Conservation (phyloP, 2,329 filamentous ascomycete species). For the Diaporthe vexans region DNA sequence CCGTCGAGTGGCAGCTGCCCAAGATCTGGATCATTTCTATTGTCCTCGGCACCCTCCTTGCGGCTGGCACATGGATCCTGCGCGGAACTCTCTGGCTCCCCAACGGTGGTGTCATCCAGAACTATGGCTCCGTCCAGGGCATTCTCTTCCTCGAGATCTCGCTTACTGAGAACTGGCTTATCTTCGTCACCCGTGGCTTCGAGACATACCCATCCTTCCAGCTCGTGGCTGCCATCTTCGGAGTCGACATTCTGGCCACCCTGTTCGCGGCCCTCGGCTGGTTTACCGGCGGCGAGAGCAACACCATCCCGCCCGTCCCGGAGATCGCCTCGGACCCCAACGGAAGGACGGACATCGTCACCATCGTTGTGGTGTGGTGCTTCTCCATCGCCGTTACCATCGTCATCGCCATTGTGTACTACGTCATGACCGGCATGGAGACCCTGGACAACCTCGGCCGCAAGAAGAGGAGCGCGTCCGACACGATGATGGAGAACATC, state of each 20-base stretch:
- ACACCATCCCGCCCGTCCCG: conserved; percentile 37
- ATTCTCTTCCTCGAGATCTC: conserved; percentile 82
- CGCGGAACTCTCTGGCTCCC: conserved; percentile 78
- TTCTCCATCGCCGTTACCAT: conserved; percentile 77
- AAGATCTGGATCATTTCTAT: conserved; percentile 86
- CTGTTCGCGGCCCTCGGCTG: conserved; percentile 83
- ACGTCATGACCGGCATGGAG: conserved; percentile 69
- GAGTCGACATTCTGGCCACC: conserved; percentile 79
- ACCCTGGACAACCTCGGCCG: conserved; percentile 74
- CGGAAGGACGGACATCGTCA: conserved; percentile 66
- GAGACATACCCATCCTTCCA: conserved; percentile 83
- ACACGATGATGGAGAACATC: conserved; percentile 77
- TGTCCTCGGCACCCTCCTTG: conserved; percentile 77
- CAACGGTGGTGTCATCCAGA: conserved; percentile 80
- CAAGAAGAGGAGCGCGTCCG: conserved; percentile 71
- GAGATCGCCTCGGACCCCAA: conserved; percentile 53
- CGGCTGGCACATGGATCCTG: conserved; percentile 79
- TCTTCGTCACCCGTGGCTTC: conserved; percentile 81
- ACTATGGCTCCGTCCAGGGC: conserved; percentile 81
- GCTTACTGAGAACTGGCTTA: conserved; percentile 83
- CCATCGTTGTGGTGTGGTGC: conserved; percentile 74
- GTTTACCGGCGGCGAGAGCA: conserved; percentile 61
- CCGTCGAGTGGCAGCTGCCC: conserved; percentile 84
- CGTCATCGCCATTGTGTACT: conserved; percentile 76
- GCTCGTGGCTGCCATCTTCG: conserved; percentile 77